Evolutionary conservation across 768 basidiomycete genomes (phyloP), one percentile per base, ranked within the genome.

Genomic region (Trametes sanguinea): DNA sequence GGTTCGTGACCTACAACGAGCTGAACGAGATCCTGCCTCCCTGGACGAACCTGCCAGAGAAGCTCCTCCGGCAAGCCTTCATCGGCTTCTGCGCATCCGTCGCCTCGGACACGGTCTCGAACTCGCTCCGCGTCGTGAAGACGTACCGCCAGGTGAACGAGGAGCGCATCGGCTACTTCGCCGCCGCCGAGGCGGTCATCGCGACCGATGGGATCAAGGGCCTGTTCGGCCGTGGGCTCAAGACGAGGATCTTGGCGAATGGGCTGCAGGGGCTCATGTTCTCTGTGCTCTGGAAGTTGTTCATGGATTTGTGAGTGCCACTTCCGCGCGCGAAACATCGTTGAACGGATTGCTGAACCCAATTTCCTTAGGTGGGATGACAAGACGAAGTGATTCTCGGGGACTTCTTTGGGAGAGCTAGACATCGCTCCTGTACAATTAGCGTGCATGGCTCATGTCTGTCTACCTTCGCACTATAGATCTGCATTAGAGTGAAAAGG

Each of bases 111-210:
- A 90, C 87, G 2, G 71, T 90, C 44, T 92, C 90, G 46, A 98
- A 98, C 77, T 93, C 89, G 5, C 78, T 98, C 1, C 85, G 94
- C 17, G 95, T 98, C 2, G 76, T 98, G 71, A 98, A 98, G 82
- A 98, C 96, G 0, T 98, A 97, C 75, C 80, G 95, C 14, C 96
- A 98, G 73, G 94, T 95, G 35, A 85, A 94, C 70, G 87, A 89
- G 62, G 85, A 84, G 4, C 83, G 85, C 33, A 88, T 98, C 14
- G 84, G 88, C 1, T 98, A 98, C 72, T 58, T 80, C 4, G 84
- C 87, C 54, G 92, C 94, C 0, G 94, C 92, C 0, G 81, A 81
- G 51, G 85, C 84, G 5, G 90, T 98, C 50, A 77, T 97, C 40
- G 82, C 81, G 1, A 75, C 77, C 0, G 95, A 97, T 66, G 95